Base-by-base conservation (phyloP, 2,329 filamentous ascomycete species). In the Pseudogymnoascus sp. region DNA sequence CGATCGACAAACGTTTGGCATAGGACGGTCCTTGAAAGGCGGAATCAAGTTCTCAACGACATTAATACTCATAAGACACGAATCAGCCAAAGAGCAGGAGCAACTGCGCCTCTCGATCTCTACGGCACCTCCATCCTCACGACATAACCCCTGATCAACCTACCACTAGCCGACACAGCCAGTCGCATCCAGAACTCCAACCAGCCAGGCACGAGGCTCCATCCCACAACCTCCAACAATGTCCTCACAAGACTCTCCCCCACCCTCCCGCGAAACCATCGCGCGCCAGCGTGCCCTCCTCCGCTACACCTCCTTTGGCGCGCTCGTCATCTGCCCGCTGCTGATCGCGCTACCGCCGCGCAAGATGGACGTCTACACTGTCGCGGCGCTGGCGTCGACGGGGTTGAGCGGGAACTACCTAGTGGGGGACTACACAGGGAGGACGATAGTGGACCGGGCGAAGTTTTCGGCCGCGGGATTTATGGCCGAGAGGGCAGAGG, bases 311-410 rank as follows among this genome's bases (percentile, higher is more conserved):
- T 64, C 81, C 13, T 70, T 82, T 30, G 73, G 71, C 59, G 73
- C 77, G 55, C 69, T 81, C 26, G 67, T 85, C 18, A 68, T 76
- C 55, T 82, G 79, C 61, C 83, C 83, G 0, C 63, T 79, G 7
- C 74, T 85, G 57, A 77, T 78, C 55, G 67, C 77, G 13, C 71
- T 85, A 8, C 83, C 83, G 8, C 83, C 83, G 0, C 80, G 83
- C 48, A 85, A 85, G 71, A 71, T 86, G 57, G 82, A 85, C 67
- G 66, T 80, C 59, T 84, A 82, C 71, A 85, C 82, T 15, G 74
- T 82, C 65, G 74, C 74, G 0, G 76, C 85, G 6, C 71, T 75
- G 39, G 70, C 74, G 26, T 75, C 75, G 1, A 70, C 66, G 6
- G 64, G 66, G 18, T 38, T 67, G 2, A 66, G 64, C 28, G 66